These are phyloP conservation scores for Cryphonectria carpinicola DNA, from an alignment of 2,329 filamentous ascomycete genomes.

Conservation along the genomic window DNA sequence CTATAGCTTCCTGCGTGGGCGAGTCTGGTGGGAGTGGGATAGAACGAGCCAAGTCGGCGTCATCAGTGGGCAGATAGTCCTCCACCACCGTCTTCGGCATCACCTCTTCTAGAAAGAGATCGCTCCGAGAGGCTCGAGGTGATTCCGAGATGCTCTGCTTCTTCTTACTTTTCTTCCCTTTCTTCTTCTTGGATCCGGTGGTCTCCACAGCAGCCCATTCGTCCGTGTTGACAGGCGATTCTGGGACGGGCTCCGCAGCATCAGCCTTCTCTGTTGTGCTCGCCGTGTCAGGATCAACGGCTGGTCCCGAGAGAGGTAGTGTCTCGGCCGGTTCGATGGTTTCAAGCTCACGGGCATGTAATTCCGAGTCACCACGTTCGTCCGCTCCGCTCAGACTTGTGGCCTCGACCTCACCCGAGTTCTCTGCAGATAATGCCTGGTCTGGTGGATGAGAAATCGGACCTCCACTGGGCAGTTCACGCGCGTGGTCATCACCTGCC, in stretches of 20 bases:
- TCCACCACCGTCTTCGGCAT: neutral
- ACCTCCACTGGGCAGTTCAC: neutral
- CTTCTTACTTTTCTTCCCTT: constrained; percentile 41
- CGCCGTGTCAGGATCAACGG: constrained; percentile 16
- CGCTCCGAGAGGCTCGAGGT: constrained; percentile 1
- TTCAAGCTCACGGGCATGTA: neutral
- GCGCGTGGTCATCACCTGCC: neutral
- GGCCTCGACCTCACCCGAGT: constrained; percentile 14
- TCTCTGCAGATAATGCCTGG: neutral
- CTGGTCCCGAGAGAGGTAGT: neutral
- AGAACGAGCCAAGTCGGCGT: neutral
- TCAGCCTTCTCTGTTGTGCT: constrained; percentile 30
- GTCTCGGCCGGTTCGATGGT: neutral
- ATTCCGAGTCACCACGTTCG: neutral
- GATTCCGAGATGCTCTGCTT: constrained; percentile 33
- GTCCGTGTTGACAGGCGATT: constrained; percentile 32
- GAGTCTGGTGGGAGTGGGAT: neutral
- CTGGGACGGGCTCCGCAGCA: constrained; percentile 26
- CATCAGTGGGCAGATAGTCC: neutral
- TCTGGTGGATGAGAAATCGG: neutral
- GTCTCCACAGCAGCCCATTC: constrained; percentile 35
- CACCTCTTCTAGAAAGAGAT: neutral
- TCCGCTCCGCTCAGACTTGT: neutral
- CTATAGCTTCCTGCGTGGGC: neutral
- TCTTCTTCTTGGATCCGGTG: constrained; percentile 36